Evolutionary conservation across 495 filamentous ascomycete species (phyloP), one percentile per base, ranked within the genome.

Genomic region (Xylaria sp.): DNA sequence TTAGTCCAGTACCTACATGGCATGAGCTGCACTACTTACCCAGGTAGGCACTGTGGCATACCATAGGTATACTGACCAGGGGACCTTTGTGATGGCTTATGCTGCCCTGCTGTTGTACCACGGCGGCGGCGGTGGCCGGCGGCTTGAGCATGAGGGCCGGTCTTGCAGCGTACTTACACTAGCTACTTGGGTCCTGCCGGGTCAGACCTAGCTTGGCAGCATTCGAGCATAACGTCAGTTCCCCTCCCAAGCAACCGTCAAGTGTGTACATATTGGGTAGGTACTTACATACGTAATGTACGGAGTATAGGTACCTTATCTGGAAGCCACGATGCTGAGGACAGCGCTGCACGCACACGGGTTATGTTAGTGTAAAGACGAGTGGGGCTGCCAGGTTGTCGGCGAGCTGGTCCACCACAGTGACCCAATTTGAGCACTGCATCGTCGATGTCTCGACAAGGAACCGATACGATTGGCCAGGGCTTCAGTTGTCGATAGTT

Each of bases 381-480:
- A 2, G 52, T 55, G 52, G 52, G 50, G 52, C 52, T 29, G 52
- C 24, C 50, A 29, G 9, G 24, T 55, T 55, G 43, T 17, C 19
- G 15, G 19, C 44, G 5, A 48, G 44, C n/a, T 1, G 24, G 24
- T 7, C 14, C 50, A 8, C 3, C 4, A 29, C 24, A 31, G 21
- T 3, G n/a, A n/a, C 11, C 46, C n/a, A 24, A 24, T 7, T 52
- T 24, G n/a, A 26, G 24, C 3, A 11, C 24, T 63, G 33, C 37
- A 43, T 67, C 65, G 52, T 57, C 65, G 65, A 55, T 57, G 33
- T 53, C 26, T n/a, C 7, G 21, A 3, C 3, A 58, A 24, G 48
- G 21, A 57, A 53, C 33, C 52, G 14, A 58, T 21, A 57, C 52
- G 46, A 68, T 68, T 68, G 65, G 53, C n/a, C 12, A 21, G 44